These are phyloP conservation scores for Paulownia fortunei DNA, from an alignment of 257 asterid genomes.

Conservation along the genomic window DNA sequence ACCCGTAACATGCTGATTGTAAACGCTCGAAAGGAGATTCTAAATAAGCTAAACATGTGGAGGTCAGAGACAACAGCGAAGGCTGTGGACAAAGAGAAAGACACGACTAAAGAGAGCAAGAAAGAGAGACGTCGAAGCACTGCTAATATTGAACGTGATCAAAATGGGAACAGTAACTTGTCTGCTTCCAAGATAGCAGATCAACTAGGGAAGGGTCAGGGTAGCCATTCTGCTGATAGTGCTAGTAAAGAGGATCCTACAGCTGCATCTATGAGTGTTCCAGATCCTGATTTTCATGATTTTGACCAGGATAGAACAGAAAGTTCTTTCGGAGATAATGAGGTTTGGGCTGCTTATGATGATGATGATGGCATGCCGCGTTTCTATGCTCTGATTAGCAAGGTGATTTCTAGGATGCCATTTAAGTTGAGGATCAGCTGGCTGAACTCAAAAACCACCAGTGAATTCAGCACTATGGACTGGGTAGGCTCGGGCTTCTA, in stretches of 20 bases:
- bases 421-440: constrained; percentile 71
- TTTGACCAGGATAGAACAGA: constrained; percentile 62
- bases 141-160: constrained; percentile 28
- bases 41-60: constrained; percentile 8
- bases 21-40: constrained; percentile 28
- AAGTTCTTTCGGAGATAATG: constrained; percentile 55
- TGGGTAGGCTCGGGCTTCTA: constrained; percentile 69
- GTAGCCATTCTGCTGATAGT: constrained; percentile 31
- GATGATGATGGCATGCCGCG: constrained; percentile 78
- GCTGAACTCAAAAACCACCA: constrained; percentile 62
- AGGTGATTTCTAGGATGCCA: constrained; percentile 63
- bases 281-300: constrained; percentile 61
- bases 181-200: constrained; percentile 32
- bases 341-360: constrained; percentile 77
- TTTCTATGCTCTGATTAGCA: constrained; percentile 60
- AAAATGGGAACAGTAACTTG: constrained; percentile 42
- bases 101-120: constrained; percentile 39
- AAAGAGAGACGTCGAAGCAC: constrained; percentile 32
- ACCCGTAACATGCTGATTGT: constrained; percentile 24
- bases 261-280: constrained; percentile 58
- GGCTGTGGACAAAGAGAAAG: constrained; percentile 36
- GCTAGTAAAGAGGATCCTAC: constrained; percentile 19
- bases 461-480: constrained; percentile 54
- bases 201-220: constrained; percentile 30
- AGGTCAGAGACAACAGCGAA: constrained; percentile 10